Evolutionary conservation across 2,329 filamentous ascomycete genomes (phyloP).

Genomic region (Aschersonia sp.): DNA sequence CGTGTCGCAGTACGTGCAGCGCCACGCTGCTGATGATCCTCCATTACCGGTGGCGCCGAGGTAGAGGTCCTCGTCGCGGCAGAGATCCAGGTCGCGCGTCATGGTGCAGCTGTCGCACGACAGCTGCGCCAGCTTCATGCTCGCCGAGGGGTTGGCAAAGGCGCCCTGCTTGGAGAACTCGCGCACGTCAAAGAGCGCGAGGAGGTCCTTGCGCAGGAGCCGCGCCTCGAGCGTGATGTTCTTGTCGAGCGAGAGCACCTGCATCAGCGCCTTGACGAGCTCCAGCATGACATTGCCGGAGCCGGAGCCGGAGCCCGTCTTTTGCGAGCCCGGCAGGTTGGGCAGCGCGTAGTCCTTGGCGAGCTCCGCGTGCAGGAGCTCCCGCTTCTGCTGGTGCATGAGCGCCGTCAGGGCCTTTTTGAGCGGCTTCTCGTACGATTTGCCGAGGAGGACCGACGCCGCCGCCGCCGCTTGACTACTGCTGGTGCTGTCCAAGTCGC

Average conservation of each 20-base stretch:
- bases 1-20: slow-evolving; percentile 59
- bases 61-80: slow-evolving; percentile 66
- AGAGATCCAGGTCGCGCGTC: slow-evolving; percentile 78
- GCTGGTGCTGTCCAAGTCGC: no score
- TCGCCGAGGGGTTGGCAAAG: slow-evolving; percentile 73
- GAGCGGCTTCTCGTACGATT: slow-evolving; percentile 72
- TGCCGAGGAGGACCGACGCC: slow-evolving; percentile 53
- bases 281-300: slow-evolving; percentile 62
- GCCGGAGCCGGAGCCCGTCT: slow-evolving; percentile 5
- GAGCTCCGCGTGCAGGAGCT: slow-evolving; percentile 79
- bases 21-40: slow-evolving; percentile 34
- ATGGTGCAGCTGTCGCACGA: slow-evolving; percentile 87
- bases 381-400: slow-evolving; percentile 74
- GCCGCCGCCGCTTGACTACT: slow-evolving; percentile 17
- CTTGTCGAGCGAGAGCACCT: slow-evolving; percentile 81
- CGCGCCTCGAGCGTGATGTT: slow-evolving; percentile 81
- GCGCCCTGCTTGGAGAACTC: slow-evolving; percentile 84
- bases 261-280: slow-evolving; percentile 84
- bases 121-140: slow-evolving; percentile 57
- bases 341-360: slow-evolving; percentile 82
- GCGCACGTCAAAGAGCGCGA: slow-evolving; percentile 81
- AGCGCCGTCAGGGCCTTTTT: slow-evolving; percentile 76
- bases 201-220: slow-evolving; percentile 73
- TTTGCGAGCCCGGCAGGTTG: slow-evolving; percentile 55
- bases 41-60: no score